Evolutionary conservation across 2,329 filamentous ascomycete species (phyloP), one percentile per base, ranked within the genome.

Genomic region (Aureobasidium sp.): DNA sequence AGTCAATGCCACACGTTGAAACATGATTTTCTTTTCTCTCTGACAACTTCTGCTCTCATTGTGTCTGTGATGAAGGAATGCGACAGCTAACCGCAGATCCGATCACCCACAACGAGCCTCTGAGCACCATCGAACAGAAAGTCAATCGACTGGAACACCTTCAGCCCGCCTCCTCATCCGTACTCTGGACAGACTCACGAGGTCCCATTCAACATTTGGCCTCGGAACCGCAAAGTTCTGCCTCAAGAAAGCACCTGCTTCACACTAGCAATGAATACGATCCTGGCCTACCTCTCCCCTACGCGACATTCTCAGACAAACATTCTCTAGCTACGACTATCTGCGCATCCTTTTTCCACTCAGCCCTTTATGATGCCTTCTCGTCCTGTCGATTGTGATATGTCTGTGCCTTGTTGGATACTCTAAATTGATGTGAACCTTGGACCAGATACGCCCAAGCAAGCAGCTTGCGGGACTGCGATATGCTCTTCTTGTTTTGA

Each of bases 1-100:
- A 57, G 53, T 57, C 53, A 57, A 57, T 57, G 53, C 53, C 36
- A 57, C 39, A 57, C 53, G 53, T 57, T 57, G 53, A 57, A 57
- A 57, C 53, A 57, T 57, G 53, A 57, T 57, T 27, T 25, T 45
- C n/a, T 41, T 25, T 50, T 25, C 27, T 44, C 29, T 57, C 29
- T 45, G 30, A 32, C 34, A n/a, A 2, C 21, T 34, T 15, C 16
- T 37, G 45, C 9, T 34, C 6, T 21, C 21, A 7, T 3, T 10
- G 49, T 52, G 49, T 52, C 32, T 37, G 13, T 52, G 8, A 16
- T 36, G 34, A 27, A 13, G 21, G n/a, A 27, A 52, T 29, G 34
- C 49, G 34, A 21, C 32, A 15, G 32, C 49, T 52, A 25, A 52
- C 15, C 8, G 1, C 29, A 52, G 49, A 5, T 39, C 32, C 48